Percentiles rank a stretch among this genome's conserved stretches.
These are phyloP conservation scores for Sergeia podlipaevii DNA, from an alignment of 208 protist genomes.

Conservation along the genomic window DNA sequence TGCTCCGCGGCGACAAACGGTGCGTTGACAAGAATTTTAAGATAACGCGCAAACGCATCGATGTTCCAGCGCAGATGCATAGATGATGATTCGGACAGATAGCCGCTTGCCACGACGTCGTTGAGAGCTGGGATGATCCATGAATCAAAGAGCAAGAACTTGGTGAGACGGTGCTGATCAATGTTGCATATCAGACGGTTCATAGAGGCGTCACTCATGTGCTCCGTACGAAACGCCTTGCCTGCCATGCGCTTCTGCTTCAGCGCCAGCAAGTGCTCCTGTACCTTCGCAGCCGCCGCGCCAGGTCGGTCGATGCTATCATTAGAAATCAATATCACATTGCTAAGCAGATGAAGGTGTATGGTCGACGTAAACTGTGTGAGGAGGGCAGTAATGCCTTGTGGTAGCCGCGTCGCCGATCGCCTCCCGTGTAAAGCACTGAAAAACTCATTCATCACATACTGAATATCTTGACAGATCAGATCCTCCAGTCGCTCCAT, in stretches of 20 bases:
- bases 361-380: conserved; percentile 74
- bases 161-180: conserved; percentile 67
- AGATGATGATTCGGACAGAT: conserved; percentile 52
- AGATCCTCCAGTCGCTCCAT: conserved; percentile 67
- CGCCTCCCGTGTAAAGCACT: conserved; percentile 65
- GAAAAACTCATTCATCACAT: conserved; percentile 79
- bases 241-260: conserved; percentile 45
- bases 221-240: conserved; percentile 16
- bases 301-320: conserved; percentile 7
- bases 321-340: conserved; percentile 16
- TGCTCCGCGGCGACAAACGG: conserved; percentile 61
- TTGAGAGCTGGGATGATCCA: conserved; percentile 86
- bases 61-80: conserved; percentile 86
- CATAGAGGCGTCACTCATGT: conserved; percentile 16
- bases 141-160: conserved; percentile 87
- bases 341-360: conserved; percentile 73
- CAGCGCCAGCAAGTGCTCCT: conserved; percentile 28
- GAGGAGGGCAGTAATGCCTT: conserved; percentile 70
- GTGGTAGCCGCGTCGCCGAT: conserved; percentile 61
- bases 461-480: conserved; percentile 83
- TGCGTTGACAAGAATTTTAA: conserved; percentile 83
- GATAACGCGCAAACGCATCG: conserved; percentile 84
- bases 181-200: conserved; percentile 64
- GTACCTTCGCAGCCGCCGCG: conserved; percentile 15
- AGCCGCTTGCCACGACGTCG: conserved; percentile 64